phyloP scores from a whole-genome alignment of 2,329 filamentous ascomycete species.

The Taxawa tesnikishii region DNA sequence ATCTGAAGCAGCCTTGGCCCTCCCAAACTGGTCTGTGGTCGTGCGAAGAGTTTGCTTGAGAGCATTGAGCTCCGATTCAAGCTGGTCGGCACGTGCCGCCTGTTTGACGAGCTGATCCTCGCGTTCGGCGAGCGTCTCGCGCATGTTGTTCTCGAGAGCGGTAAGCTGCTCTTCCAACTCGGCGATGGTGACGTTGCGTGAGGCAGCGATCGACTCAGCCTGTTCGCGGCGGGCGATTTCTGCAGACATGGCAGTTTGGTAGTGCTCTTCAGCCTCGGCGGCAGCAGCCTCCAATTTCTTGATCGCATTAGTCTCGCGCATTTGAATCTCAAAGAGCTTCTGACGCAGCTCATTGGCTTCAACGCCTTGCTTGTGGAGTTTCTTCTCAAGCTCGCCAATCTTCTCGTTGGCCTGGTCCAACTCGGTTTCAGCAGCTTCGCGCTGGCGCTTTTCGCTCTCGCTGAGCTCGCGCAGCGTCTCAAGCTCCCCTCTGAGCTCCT shows the following conservation, averaged over 20 bases:
- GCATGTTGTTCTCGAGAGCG: slow-evolving; percentile 15
- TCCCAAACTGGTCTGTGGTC: slow-evolving; percentile 15
- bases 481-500: slow-evolving; percentile 20
- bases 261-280: slow-evolving; percentile 26
- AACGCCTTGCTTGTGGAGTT: slow-evolving; percentile 27
- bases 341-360: slow-evolving; percentile 36
- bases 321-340: slow-evolving; percentile 34
- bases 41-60: slow-evolving; percentile 8
- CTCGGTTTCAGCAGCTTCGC: slow-evolving; percentile 28
- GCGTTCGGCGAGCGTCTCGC: slow-evolving; percentile 14
- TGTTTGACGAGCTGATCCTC: slow-evolving; percentile 18
- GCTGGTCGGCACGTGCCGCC: slow-evolving; percentile 3
- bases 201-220: slow-evolving; percentile 22
- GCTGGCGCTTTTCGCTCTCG: slow-evolving; percentile 28
- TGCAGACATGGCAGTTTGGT: slow-evolving; percentile 22
- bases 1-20: slow-evolving; percentile 14
- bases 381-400: slow-evolving; percentile 27
- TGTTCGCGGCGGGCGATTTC: slow-evolving; percentile 26
- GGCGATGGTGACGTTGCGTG: slow-evolving; percentile 21
- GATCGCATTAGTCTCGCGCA: slow-evolving; percentile 26
- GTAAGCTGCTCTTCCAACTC: slow-evolving; percentile 23
- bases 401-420: slow-evolving; percentile 29
- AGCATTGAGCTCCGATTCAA: slow-evolving; percentile 13
- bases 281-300: slow-evolving; percentile 23
- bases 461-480: slow-evolving; percentile 23